These are phyloP conservation scores for Yarrowia alimentaria DNA, from an alignment of 805 yeast species.

Conservation along the genomic window DNA sequence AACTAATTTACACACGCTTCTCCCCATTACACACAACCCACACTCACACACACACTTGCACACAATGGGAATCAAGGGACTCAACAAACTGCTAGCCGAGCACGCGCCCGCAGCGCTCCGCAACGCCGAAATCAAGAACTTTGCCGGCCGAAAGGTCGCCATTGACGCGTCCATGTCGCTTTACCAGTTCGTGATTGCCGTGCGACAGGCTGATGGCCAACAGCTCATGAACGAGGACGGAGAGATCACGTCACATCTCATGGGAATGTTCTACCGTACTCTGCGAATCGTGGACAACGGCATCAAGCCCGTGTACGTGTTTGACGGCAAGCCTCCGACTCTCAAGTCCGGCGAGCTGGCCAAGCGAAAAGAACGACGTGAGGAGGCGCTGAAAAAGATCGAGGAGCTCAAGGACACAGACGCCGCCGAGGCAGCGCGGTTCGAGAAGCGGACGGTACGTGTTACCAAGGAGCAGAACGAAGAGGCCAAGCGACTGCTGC, in stretches of 20 bases:
- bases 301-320: constrained; percentile 94
- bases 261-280: constrained; percentile 96
- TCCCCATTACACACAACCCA: neutral
- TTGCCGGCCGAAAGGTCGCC: constrained; percentile 95
- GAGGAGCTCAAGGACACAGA: constrained; percentile 72
- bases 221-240: constrained; percentile 86
- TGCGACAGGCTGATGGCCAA: constrained; percentile 95
- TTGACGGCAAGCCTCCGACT: constrained; percentile 97
- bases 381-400: constrained; percentile 74
- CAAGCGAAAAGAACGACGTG: constrained; percentile 75
- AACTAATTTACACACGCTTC: no score
- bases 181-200: constrained; percentile 94
- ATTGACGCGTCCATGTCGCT: constrained; percentile 87
- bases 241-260: constrained; percentile 84
- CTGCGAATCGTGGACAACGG: constrained; percentile 86
- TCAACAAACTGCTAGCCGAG: constrained; percentile 82
- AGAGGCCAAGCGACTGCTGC: constrained; percentile 79
- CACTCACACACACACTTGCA: neutral
- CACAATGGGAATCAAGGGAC: constrained; percentile 47
- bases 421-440: no score
- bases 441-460: constrained; percentile 82
- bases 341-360: constrained; percentile 90
- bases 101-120: constrained; percentile 82
- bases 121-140: constrained; percentile 74
- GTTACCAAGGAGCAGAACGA: constrained; percentile 90